Evolutionary conservation across 192 early-diverging fungal genomes (phyloP).

Genomic region (Phlyctochytrium planicorne): DNA sequence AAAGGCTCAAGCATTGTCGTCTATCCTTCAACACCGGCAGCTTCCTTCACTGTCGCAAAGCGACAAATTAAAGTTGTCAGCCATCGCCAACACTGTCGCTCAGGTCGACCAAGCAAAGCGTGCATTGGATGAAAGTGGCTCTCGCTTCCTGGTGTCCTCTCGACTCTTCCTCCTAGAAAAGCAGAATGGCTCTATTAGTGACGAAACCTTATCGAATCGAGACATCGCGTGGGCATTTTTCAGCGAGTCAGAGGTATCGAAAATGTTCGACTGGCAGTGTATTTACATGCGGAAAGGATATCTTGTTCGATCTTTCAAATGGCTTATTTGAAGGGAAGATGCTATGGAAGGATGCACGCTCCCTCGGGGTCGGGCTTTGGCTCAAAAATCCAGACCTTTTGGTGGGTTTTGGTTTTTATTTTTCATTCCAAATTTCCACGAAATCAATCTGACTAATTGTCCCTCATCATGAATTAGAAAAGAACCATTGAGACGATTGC

Average conservation of each 20-base stretch:
- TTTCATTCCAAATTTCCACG: constrained; percentile 3
- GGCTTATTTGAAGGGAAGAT: constrained; percentile 58
- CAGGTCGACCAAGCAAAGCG: constrained; percentile 70
- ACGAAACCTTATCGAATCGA: too few species aligned
- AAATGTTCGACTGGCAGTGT: not conserved
- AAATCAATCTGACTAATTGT: too few species aligned
- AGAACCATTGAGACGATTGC: constrained; percentile 83
- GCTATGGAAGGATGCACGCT: constrained; percentile 77
- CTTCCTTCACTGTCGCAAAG: not conserved
- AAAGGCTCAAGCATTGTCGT: not conserved
- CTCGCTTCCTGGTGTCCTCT: constrained; percentile 74
- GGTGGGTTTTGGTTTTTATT: too few species aligned
- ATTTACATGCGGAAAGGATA: constrained; percentile 46
- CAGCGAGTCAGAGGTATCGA: constrained; percentile 83
- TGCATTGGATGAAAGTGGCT: constrained; percentile 83
- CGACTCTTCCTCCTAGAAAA: constrained; percentile 63
- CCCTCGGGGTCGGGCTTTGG: constrained; percentile 86
- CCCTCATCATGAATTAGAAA: constrained; percentile 25
- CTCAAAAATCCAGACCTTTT: constrained; percentile 70
- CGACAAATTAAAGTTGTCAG: constrained; percentile 15
- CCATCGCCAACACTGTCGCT: constrained; percentile 14
- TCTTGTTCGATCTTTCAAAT: constrained; percentile 58
- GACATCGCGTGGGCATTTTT: constrained; percentile 85
- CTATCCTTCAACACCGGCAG: not conserved
- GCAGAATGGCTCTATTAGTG: too few species aligned